Evolutionary conservation across 2,329 filamentous ascomycete genomes (phyloP).

Genomic region (Cladobotryum protrusum): DNA sequence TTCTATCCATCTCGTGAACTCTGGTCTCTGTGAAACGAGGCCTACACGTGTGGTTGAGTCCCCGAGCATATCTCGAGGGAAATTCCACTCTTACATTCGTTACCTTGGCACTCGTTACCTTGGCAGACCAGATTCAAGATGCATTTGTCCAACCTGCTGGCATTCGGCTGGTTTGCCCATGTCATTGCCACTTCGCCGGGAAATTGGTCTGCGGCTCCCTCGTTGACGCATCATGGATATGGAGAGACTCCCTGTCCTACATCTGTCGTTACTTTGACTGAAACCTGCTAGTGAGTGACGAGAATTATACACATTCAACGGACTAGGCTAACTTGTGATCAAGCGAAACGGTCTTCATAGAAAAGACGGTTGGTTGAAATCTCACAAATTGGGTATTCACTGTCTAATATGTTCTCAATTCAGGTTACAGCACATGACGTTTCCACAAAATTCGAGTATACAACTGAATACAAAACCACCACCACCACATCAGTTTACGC

Average conservation of each 20-base stretch:
- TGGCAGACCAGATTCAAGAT: not conserved
- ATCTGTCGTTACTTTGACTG: not conserved
- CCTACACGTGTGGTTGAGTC: too few species aligned
- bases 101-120: not conserved
- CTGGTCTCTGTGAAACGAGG: too few species aligned
- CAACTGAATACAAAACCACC: constrained; percentile 15
- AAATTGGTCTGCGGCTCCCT: not conserved
- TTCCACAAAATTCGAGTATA: constrained; percentile 15
- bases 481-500: constrained; percentile 13
- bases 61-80: too few species aligned
- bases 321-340: not conserved
- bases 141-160: constrained; percentile 5
- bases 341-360: not conserved
- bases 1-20: not conserved
- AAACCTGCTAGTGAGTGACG: not conserved
- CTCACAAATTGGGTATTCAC: too few species aligned
- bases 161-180: constrained; percentile 6
- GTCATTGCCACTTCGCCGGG: not conserved
- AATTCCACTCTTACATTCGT: too few species aligned
- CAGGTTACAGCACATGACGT: constrained; percentile 15
- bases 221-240: not conserved
- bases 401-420: not conserved
- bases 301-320: not conserved
- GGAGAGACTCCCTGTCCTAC: not conserved
- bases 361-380: constrained; percentile 8